Evolutionary conservation across 2,329 filamentous ascomycete genomes (phyloP), one percentile per base, ranked within the genome.

Genomic region (Aspergillus sergii): DNA sequence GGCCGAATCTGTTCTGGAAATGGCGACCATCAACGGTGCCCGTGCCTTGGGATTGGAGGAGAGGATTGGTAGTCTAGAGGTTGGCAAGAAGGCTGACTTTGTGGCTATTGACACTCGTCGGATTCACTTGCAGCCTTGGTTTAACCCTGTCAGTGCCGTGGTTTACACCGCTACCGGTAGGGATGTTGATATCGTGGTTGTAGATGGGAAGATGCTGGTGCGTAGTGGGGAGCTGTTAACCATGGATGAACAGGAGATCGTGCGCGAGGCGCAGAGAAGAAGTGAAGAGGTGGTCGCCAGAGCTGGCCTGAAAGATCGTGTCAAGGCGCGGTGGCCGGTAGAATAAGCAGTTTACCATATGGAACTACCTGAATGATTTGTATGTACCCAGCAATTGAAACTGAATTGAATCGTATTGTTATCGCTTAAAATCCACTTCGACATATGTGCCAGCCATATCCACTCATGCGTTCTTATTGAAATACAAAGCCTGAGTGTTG

Each of bases 11-110:
- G 82, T 81, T 2, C 70, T 85, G 30, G 80, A 83, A 66, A 84
- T 85, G 81, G 82, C 82, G 0, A 85, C 83, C 0, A 82, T 85
- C 64, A 80, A 83, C 57, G 83, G 82, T 0, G 83, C 83, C 0
- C 78, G 73, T 60, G 83, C 83, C 0, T 67, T 85, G 32, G 82
- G 83, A 0, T 65, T 85, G 57, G 73, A 80, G 16, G 64, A 72
- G 19, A 63, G 70, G 0, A 78, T 80, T 12, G 79, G 79, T 2
- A 79, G 74, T 54, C 55, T 81, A 21, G 77, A 80, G 59, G 65
- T 76, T 7, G 78, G 78, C 1, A 81, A 80, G 70, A 80, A 80
- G 61, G 79, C 79, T 0, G 78, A 82, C 61, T 74, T 82, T 45
- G 78, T 81, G 1, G 72, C 67, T 36, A 65, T 75, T 50, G 72